Evolutionary conservation across 495 filamentous ascomycete genomes (phyloP).

Genomic region (Podospora comata): DNA sequence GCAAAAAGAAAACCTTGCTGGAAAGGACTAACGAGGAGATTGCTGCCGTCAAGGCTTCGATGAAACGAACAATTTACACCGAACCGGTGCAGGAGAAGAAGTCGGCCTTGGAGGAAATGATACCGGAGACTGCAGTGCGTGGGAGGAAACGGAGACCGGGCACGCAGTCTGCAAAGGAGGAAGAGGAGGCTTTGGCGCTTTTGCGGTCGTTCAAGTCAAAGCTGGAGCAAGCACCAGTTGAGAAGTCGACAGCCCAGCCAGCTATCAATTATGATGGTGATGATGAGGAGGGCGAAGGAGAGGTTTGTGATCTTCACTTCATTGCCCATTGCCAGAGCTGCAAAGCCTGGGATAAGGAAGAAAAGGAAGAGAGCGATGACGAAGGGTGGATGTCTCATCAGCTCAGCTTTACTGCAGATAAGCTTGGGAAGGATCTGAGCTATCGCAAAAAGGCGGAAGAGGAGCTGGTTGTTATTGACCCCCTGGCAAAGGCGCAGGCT

Average conservation of each 20-base stretch:
- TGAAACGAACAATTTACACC: slow-evolving; percentile 71
- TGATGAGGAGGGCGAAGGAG: slow-evolving; percentile 35
- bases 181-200: slow-evolving; percentile 61
- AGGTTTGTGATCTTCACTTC: slow-evolving; percentile 84
- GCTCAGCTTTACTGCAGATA: slow-evolving; percentile 83
- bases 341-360: slow-evolving; percentile 66
- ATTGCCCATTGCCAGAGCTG: slow-evolving; percentile 92
- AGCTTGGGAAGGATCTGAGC: slow-evolving; percentile 83
- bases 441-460: slow-evolving; percentile 87
- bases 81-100: slow-evolving; percentile 57
- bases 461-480: slow-evolving; percentile 92
- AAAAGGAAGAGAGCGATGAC: slow-evolving; percentile 60
- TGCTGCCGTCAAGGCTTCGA: slow-evolving; percentile 82
- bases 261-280: slow-evolving; percentile 26
- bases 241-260: slow-evolving; percentile 39
- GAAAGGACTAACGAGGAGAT: slow-evolving; percentile 90
- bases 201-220: slow-evolving; percentile 76
- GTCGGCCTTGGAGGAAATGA: slow-evolving; percentile 74
- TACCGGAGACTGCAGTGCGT: slow-evolving; percentile 73
- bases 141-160: slow-evolving; percentile 75
- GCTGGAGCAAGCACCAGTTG: slow-evolving; percentile 59
- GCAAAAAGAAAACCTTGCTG: slow-evolving; percentile 40
- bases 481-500: slow-evolving; percentile 75
- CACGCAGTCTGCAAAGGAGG: slow-evolving; percentile 42
- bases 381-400: slow-evolving; percentile 66